Percentiles rank a stretch among this genome's conserved stretches.
These are phyloP conservation scores for Cryphonectria nitschkei DNA, from an alignment of 2,329 filamentous ascomycete species.

Conservation along the genomic window DNA sequence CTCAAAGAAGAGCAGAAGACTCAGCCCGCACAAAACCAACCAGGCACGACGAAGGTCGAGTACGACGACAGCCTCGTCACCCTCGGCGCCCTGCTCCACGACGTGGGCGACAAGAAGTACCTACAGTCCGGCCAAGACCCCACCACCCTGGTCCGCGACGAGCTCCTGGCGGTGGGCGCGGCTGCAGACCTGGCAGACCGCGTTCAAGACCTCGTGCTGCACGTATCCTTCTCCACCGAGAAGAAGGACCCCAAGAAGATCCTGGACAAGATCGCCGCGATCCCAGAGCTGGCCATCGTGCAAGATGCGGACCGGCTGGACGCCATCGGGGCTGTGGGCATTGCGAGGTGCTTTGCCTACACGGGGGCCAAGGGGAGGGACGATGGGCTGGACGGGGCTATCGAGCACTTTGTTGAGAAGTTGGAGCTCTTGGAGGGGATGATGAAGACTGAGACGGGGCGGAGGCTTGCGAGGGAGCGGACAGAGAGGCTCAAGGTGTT, in stretches of 20 bases:
- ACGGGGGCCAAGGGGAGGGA: conserved; percentile 63
- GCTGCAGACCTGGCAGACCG: conserved; percentile 60
- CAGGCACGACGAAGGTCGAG: neutral
- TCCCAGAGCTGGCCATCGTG: conserved; percentile 81
- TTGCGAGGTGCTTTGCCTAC: conserved; percentile 78
- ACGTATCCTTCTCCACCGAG: conserved; percentile 83
- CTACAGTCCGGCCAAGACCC: conserved; percentile 59
- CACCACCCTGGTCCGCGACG: conserved; percentile 56
- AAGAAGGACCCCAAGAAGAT: conserved; percentile 65
- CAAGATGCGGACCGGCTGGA: conserved; percentile 93
- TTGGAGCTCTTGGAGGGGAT: conserved; percentile 65
- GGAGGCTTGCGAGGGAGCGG: conserved; percentile 55
- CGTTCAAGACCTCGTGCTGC: conserved; percentile 73
- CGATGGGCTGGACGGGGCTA: conserved; percentile 62
- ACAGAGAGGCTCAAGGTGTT: conserved; percentile 57
- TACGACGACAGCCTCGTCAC: conserved; percentile 61
- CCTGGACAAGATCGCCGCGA: conserved; percentile 56
- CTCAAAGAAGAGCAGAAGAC: conserved; percentile 50
- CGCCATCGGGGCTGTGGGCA: conserved; percentile 83
- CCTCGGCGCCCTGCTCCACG: conserved; percentile 79
- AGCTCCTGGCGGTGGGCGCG: conserved; percentile 64
- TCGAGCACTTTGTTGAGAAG: conserved; percentile 79
- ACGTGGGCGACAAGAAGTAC: conserved; percentile 88
- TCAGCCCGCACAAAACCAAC: conserved; percentile 25
- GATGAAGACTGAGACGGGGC: conserved; percentile 66